Conservation (phyloP, 116 monocot species). For the Trichopus zeylanicus region DNA sequence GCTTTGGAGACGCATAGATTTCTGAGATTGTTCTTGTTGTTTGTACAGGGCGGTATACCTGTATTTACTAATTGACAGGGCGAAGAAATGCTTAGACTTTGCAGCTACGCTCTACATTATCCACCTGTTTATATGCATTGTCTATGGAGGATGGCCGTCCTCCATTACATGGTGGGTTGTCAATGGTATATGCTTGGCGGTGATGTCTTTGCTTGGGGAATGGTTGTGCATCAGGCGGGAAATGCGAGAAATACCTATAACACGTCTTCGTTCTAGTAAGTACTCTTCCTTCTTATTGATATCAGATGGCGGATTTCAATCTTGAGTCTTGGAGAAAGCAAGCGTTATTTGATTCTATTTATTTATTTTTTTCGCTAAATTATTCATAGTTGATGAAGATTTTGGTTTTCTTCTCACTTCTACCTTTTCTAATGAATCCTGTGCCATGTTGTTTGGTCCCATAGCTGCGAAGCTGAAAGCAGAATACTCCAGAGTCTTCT, state of each 20-base stretch:
- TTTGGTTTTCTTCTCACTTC: no score
- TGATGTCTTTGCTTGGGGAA: conserved; percentile 84
- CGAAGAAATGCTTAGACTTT: conserved; percentile 91
- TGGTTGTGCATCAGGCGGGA: conserved; percentile 80
- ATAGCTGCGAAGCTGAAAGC: no score
- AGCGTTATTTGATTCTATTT: no score
- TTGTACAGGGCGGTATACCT: conserved; percentile 64
- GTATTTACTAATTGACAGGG: conserved; percentile 72
- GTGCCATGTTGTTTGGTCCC: no score
- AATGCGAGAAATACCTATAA: conserved; percentile 73
- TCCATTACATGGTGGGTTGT: conserved; percentile 95
- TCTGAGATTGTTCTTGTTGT: not conserved
- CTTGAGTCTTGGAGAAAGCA: no score
- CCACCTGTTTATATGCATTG: conserved; percentile 86
- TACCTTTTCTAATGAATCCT: no score
- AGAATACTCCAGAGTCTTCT: no score
- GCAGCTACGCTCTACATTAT: conserved; percentile 84
- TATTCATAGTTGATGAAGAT: no score
- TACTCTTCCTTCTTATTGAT: not conserved
- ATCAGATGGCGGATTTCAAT: no score
- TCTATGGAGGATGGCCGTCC: conserved; percentile 95
- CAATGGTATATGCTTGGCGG: conserved; percentile 57
- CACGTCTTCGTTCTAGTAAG: conserved; percentile 90
- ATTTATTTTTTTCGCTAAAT: no score
- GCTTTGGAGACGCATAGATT: no score